Conservation (phyloP, 2,329 filamentous ascomycete species). For the Penicillium sp. region DNA sequence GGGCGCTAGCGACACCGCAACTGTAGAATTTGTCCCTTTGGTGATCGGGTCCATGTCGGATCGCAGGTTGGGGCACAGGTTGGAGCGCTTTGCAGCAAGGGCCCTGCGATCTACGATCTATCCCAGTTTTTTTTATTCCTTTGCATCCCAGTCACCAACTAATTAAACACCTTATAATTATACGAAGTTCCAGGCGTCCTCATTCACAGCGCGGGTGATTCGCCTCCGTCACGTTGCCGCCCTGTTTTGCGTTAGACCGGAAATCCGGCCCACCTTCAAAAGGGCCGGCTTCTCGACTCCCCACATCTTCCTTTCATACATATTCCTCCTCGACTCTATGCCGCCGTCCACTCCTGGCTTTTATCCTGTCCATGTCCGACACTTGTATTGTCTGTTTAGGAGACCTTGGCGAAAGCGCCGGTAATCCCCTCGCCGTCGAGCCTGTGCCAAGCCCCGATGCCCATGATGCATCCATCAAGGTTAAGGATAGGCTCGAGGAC, state of each 20-base stretch:
- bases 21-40: background rate
- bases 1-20: background rate
- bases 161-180: background rate
- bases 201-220: constrained; percentile 23
- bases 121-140: background rate
- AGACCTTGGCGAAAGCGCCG: constrained; percentile 61
- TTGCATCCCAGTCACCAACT: background rate
- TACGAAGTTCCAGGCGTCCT: constrained; percentile 7
- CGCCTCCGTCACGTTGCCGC: constrained; percentile 38
- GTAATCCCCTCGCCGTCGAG: constrained; percentile 48
- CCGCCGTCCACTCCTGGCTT: constrained; percentile 20
- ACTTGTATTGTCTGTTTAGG: constrained; percentile 71
- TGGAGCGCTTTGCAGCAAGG: constrained; percentile 7
- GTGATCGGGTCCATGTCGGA: background rate
- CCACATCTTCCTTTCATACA: constrained; percentile 21
- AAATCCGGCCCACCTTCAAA: constrained; percentile 42
- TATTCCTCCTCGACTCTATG: constrained; percentile 29
- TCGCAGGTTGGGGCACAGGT: background rate
- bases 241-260: constrained; percentile 40
- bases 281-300: constrained; percentile 32
- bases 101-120: constrained; percentile 1
- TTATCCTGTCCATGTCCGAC: constrained; percentile 56
- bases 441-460: constrained; percentile 40
- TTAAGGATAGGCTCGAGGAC: constrained; percentile 30
- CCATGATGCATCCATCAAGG: constrained; percentile 24